Evolutionary conservation across 345 rosid genomes (phyloP).

Genomic region (Acer yangbiense): DNA sequence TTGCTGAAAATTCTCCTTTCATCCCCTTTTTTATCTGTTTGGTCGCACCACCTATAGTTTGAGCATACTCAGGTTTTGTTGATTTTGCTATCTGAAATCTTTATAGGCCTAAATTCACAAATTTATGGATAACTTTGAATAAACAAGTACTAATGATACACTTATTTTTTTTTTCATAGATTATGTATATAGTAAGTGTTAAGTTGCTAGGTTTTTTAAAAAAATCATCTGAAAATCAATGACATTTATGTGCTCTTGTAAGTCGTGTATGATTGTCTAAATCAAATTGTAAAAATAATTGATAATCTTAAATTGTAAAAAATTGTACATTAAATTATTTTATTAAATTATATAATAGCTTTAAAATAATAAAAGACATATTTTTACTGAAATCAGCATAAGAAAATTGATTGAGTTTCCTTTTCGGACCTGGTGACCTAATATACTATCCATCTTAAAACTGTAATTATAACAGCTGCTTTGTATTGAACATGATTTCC

Average conservation of each 20-base stretch:
- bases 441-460: not conserved
- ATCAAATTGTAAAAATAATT: not conserved
- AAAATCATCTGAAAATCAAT: not conserved
- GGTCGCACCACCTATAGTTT: too few species aligned
- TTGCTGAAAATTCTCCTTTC: conserved; percentile 4
- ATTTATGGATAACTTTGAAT: not conserved
- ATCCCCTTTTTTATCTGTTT: not conserved
- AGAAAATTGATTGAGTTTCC: not conserved
- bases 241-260: not conserved
- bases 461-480: not conserved
- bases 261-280: not conserved
- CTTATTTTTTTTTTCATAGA: not conserved
- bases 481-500: not conserved
- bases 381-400: not conserved
- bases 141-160: not conserved
- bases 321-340: not conserved
- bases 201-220: not conserved
- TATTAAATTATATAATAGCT: too few species aligned
- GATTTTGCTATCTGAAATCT: not conserved
- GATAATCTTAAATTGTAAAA: not conserved
- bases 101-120: not conserved
- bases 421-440: not conserved
- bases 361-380: not conserved
- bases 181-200: too few species aligned
- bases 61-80: not conserved